phyloP scores from a whole-genome alignment of 2,329 filamentous ascomycete genomes.

The Penicillium capsulatum region DNA sequence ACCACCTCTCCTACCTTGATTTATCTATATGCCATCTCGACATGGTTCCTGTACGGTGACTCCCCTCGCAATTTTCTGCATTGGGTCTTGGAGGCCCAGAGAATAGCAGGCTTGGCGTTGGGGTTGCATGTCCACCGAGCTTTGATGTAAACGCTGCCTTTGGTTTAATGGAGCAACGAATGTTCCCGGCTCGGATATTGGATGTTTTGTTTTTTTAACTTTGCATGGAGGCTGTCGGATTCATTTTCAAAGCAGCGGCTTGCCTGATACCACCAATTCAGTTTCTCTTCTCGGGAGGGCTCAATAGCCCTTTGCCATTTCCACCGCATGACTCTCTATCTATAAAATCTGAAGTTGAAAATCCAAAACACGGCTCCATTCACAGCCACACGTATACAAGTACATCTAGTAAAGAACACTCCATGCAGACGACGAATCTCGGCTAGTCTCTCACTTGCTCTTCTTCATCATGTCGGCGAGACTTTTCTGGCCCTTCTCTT shows the following conservation, averaged over 20 bases:
- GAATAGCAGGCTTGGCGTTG: constrained; percentile 2
- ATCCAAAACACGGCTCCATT: neutral
- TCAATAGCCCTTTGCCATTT: neutral
- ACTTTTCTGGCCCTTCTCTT: constrained; percentile 37
- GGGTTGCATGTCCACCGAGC: constrained; percentile 10
- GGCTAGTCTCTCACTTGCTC: constrained; percentile 7
- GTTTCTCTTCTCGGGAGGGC: constrained; percentile 8
- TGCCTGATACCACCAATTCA: constrained; percentile 23
- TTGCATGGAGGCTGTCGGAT: constrained; percentile 18
- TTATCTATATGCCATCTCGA: constrained; percentile 15
- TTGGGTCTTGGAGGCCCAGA: constrained; percentile 3
- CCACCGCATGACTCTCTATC: neutral
- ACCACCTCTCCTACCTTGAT: constrained; percentile 9
- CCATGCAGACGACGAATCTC: neutral
- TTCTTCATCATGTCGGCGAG: constrained; percentile 34
- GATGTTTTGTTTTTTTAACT: constrained; percentile 8
- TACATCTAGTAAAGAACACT: neutral
- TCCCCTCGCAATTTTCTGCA: neutral
- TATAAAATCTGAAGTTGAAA: neutral
- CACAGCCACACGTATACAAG: neutral
- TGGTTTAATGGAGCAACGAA: constrained; percentile 10
- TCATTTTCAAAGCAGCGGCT: constrained; percentile 15
- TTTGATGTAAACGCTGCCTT: constrained; percentile 13
- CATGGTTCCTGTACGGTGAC: constrained; percentile 10
- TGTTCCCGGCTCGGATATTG: constrained; percentile 5